A percentile compares a stretch with the other conserved stretches of the same genome.
Conservation (phyloP, 108 stramenopile species). For the Nitzschia sp. region DNA sequence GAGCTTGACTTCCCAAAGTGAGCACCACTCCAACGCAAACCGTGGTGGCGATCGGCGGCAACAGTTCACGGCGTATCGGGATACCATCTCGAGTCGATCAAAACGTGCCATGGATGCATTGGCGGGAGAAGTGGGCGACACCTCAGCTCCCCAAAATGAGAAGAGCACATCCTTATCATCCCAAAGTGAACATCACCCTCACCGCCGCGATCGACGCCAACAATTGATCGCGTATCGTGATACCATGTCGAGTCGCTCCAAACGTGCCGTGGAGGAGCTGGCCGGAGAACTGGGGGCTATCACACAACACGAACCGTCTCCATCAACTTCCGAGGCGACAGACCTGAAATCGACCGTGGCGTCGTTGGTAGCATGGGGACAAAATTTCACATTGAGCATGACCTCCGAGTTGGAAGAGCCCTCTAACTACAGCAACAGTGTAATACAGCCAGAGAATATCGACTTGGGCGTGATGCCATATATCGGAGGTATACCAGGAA, state of each 20-base stretch:
- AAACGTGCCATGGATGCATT: neutral
- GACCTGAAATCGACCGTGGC: neutral
- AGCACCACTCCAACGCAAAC: neutral
- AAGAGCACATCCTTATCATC: neutral
- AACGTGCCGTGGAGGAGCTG: neutral
- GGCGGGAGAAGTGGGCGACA: conserved; percentile 5
- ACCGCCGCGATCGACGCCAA: neutral
- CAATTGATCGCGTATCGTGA: conserved; percentile 2
- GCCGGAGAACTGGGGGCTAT: neutral
- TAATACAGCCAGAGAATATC: neutral
- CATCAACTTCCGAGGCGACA: too few species aligned
- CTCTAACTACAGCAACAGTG: too few species aligned
- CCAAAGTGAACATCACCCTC: neutral
- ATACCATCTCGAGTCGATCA: conserved; percentile 5
- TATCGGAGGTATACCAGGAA: too few species aligned
- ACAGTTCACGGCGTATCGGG: neutral
- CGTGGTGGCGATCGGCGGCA: neutral
- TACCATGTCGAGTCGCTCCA: conserved; percentile 2
- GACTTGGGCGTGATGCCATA: neutral
- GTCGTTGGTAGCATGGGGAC: neutral
- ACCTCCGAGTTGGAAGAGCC: conserved; percentile 12
- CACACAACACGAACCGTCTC: too few species aligned
- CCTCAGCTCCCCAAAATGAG: neutral
- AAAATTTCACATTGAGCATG: conserved; percentile 1
- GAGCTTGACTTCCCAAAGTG: neutral